A percentile compares a stretch with the other conserved stretches of the same genome.
phyloP scores from a whole-genome alignment of 306 rosid species.

The Vachellia pachyceras region DNA sequence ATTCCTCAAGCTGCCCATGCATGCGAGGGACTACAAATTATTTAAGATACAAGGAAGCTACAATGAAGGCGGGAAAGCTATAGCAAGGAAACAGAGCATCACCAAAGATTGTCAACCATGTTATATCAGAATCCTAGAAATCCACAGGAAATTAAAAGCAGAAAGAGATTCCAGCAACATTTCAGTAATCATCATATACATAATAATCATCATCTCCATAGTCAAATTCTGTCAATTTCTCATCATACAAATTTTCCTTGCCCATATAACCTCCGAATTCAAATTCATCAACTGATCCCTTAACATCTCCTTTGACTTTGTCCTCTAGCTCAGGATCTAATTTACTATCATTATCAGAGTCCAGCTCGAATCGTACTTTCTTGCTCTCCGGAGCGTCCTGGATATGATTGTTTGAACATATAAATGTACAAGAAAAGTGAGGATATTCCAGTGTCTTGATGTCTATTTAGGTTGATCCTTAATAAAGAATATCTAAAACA shows the following conservation, averaged over 20 bases:
- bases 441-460: not conserved
- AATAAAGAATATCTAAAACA: not conserved
- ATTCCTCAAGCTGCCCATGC: not conserved
- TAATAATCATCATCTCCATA: conserved; percentile 27
- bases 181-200: conserved; percentile 26
- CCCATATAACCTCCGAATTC: conserved; percentile 11
- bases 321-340: conserved; percentile 28
- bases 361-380: conserved; percentile 39
- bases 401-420: conserved; percentile 8
- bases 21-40: not conserved
- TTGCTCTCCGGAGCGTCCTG: conserved; percentile 38
- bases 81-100: not conserved
- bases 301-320: conserved; percentile 19
- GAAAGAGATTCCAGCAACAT: conserved; percentile 8
- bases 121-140: too few species aligned
- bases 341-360: conserved; percentile 20
- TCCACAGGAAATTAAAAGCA: too few species aligned
- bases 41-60: not conserved
- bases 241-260: conserved; percentile 32
- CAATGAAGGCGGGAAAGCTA: not conserved
- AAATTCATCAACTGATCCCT: conserved; percentile 22
- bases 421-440: not conserved
- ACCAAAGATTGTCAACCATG: too few species aligned
- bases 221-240: conserved; percentile 30
- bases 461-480: not conserved